Conservation (phyloP, 352 stramenopile species). For the Globisporangium parvum region DNA sequence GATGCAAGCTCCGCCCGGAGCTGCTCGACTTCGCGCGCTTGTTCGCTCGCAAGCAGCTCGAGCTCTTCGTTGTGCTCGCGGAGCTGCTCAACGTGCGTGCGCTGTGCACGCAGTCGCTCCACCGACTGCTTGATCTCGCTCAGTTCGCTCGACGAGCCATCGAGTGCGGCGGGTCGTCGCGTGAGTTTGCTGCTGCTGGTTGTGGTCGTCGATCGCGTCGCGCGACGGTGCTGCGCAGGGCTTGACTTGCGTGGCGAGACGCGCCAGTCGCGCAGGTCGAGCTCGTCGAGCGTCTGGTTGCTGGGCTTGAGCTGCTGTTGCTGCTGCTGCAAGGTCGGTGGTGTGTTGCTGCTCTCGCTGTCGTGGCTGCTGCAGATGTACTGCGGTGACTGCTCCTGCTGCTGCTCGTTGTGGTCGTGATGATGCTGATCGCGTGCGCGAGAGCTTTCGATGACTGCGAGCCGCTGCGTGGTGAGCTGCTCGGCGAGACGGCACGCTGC, state of each 20-base stretch:
- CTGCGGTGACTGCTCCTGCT: too few species aligned
- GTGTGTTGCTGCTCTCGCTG: too few species aligned
- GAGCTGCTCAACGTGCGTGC: constrained; percentile 48
- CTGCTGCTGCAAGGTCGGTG: not conserved
- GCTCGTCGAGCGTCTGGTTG: constrained; percentile 1
- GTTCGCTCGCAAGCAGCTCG: constrained; percentile 23
- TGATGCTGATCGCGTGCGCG: not conserved
- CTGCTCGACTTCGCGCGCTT: constrained; percentile 35
- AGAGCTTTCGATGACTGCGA: not conserved
- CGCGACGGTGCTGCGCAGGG: not conserved
- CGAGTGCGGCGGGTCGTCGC: not conserved
- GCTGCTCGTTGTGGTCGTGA: too few species aligned
- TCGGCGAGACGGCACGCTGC: not conserved
- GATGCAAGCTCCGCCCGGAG: constrained; percentile 32
- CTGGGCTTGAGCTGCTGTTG: not conserved
- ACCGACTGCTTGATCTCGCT: constrained; percentile 53
- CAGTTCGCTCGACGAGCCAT: constrained; percentile 17
- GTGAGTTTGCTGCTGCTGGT: not conserved
- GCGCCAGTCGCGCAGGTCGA: not conserved
- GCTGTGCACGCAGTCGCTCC: constrained; percentile 39
- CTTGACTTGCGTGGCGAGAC: not conserved
- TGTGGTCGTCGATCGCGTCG: not conserved
- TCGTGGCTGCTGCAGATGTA: too few species aligned
- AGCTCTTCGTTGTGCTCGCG: constrained; percentile 33
- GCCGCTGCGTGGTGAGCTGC: not conserved